Evolutionary conservation across 257 asterid genomes (phyloP), one percentile per base, ranked within the genome.

Genomic region (Solanum tacnaense): DNA sequence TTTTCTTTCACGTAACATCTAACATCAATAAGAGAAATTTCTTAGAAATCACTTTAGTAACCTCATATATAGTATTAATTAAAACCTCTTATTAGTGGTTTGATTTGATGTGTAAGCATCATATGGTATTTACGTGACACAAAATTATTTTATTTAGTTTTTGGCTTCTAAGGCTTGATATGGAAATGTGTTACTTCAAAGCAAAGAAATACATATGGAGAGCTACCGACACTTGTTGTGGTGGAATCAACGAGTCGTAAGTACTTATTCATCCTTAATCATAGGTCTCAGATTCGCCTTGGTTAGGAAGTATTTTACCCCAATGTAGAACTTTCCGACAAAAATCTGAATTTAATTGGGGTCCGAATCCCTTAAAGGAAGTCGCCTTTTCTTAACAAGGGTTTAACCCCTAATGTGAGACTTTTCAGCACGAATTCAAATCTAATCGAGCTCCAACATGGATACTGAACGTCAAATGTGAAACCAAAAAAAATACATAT

Each of bases 381-480:
- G 3, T 16, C 9, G 3, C 9, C 60, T 2, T n/a, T n/a, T n/a
- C n/a, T n/a, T n/a, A n/a, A n/a, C n/a, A n/a, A n/a, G n/a, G n/a
- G n/a, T n/a, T n/a, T n/a, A n/a, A n/a, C 8, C 23, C 65, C 65
- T 2, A 56, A 6, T 52, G n/a, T 2, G 18, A 1, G n/a, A 52
- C n/a, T 52, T 52, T 18, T 4, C 1, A 0, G 0, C 4, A 0
- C n/a, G 0, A 52, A 52, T 52, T 16, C 62, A 52, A 0, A 16
- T 16, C 1, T 52, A 52, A 18, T 52, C 23, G 0, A 52, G n/a
- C 62, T 52, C 65, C 2, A 56, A 56, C 10, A 6, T 56, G n/a
- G 0, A 2, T 56, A 56, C 1, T 18, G 3, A 18, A 18, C 4
- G 0, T 1, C 65, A 56, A 18, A 6, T 56, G 65, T 18, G n/a